Conservation (phyloP, 192 early-diverging fungal genomes). For the Umbelopsis vinacea region DNA sequence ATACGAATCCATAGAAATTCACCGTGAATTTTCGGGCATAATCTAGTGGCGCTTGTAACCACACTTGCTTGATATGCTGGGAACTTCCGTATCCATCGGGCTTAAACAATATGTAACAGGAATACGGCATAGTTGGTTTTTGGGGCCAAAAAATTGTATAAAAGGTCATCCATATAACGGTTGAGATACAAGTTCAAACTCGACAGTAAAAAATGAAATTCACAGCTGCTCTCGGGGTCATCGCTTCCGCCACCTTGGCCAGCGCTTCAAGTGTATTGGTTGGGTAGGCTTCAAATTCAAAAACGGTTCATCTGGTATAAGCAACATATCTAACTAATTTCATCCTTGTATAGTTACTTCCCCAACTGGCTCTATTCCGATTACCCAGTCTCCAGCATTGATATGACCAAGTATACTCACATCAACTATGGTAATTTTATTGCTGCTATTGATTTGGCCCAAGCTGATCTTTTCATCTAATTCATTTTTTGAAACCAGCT, state of each 20-base stretch:
- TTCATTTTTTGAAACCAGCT: constrained; percentile 19
- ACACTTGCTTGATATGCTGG: neutral
- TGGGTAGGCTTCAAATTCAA: neutral
- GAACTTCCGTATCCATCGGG: neutral
- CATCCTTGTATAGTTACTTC: neutral
- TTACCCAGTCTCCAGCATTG: constrained; percentile 42
- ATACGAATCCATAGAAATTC: neutral
- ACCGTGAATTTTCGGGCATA: neutral
- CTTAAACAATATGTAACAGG: too few relatives aligned
- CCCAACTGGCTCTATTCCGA: constrained; percentile 5
- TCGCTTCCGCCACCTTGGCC: neutral
- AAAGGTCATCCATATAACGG: neutral
- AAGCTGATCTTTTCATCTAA: neutral
- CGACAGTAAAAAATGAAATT: neutral
- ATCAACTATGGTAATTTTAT: constrained; percentile 54
- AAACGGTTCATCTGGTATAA: too few relatives aligned
- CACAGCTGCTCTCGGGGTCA: neutral
- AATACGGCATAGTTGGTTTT: too few relatives aligned
- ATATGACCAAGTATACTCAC: constrained; percentile 65
- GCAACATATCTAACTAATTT: neutral
- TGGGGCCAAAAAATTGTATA: neutral
- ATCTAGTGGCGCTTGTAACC: constrained; percentile 12
- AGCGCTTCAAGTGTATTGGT: constrained; percentile 2
- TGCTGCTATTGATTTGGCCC: neutral
- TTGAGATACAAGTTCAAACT: neutral